Base-by-base conservation (phyloP, 1,284 basidiomycete species). In the Ustilago trichophora region DNA sequence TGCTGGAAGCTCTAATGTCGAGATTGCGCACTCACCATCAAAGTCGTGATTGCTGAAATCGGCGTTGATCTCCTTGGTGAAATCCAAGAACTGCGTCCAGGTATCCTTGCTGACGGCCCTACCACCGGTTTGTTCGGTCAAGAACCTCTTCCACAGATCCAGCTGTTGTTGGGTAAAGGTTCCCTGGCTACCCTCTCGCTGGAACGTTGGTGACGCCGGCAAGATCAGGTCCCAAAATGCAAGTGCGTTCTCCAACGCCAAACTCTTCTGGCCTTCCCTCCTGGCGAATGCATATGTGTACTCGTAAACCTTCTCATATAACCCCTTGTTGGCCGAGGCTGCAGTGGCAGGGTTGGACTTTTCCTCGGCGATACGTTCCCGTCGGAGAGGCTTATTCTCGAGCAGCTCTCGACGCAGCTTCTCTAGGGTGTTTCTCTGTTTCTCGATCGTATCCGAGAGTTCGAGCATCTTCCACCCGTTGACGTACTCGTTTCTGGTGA, bases 41-140 rank as follows among this genome's bases (percentile, higher is more conserved):
- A 87, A 85, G 81, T 95, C 92, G 78, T 96, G 91, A 63, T 88
- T 89, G 82, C 86, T 83, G 81, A 95, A 94, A 49, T 86, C 86
- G 21, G 86, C 83, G 82, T 97, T 91, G 77, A 92, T 91, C 44
- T 88, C 87, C 66, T 89, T 87, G 35, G 93, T 85, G 72, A 93
- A 93, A 68, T 91, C 90, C 46, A 89, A 83, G 73, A 93, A 91
- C 53, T 80, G 90, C 46, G 85, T 84, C 94, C 94, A 98, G 3
- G 92, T 93, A 84, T 98, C 94, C 83, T 91, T 93, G 83, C 90
- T 93, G 31, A 98, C 86, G 4, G 92, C 92, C 80, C 91, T 91
- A 10, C 85, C 85, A 10, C 66, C 55, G 11, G 88, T 89, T 73
- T 87, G 88, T 76, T 87, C 84, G 34, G 83, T 84, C 72, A 94